Evolutionary conservation across 2,329 filamentous ascomycete species (phyloP).

Genomic region (Colletotrichum musae): DNA sequence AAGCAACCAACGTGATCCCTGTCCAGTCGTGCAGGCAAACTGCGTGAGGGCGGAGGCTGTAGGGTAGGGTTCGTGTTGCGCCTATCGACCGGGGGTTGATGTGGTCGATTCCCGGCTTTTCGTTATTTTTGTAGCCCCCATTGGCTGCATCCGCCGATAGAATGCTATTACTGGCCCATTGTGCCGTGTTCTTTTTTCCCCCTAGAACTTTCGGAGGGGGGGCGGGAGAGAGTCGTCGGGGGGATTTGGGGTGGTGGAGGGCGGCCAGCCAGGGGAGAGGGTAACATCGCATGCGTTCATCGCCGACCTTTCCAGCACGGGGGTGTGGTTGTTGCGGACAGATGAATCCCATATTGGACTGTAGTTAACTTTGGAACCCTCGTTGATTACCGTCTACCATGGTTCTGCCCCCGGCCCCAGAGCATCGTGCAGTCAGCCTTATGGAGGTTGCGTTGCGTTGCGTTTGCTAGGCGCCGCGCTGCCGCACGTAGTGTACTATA

Average conservation of each 20-base stretch:
- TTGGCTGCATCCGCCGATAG: constrained; percentile 15
- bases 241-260: constrained; percentile 14
- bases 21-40: constrained; percentile 36
- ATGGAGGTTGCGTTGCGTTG: constrained; percentile 14
- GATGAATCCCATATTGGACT: constrained; percentile 20
- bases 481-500: not conserved
- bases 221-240: constrained; percentile 25
- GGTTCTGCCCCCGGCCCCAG: not conserved
- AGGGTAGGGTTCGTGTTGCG: constrained; percentile 30
- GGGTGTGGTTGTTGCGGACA: constrained; percentile 28
- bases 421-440: constrained; percentile 37
- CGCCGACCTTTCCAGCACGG: constrained; percentile 26
- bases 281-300: constrained; percentile 39
- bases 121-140: constrained; percentile 30
- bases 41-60: constrained; percentile 33
- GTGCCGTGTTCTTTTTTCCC: not conserved
- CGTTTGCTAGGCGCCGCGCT: constrained; percentile 10
- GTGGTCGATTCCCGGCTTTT: constrained; percentile 15
- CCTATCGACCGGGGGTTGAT: constrained; percentile 18
- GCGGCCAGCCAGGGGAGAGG: constrained; percentile 12
- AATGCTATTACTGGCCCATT: constrained; percentile 38
- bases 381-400: constrained; percentile 6
- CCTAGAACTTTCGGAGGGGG: constrained; percentile 8
- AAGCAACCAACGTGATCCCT: constrained; percentile 30
- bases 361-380: constrained; percentile 26